Conservation (phyloP, 148 eudicot genomes). For the Heliosperma pusillum region DNA sequence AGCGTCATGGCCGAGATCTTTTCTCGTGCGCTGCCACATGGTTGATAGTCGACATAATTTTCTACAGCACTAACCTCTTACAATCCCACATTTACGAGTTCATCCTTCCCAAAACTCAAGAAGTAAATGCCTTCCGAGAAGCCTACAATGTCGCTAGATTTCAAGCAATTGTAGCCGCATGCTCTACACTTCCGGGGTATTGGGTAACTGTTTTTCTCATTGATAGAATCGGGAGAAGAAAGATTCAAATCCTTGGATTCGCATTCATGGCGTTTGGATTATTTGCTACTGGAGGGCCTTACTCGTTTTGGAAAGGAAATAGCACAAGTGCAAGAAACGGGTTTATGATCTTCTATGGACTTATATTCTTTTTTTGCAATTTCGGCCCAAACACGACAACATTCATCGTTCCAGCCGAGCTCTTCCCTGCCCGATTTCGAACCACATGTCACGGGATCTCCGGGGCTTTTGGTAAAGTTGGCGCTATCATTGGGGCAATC, state of each 20-base stretch:
- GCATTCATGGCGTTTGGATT: slow-evolving; percentile 33
- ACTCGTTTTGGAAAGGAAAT: slow-evolving; percentile 16
- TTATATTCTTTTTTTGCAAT: slow-evolving; percentile 62
- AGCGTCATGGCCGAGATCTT: slow-evolving; percentile 53
- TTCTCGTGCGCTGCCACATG: slow-evolving; percentile 45
- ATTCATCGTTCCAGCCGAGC: slow-evolving; percentile 66
- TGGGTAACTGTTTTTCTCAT: slow-evolving; percentile 47
- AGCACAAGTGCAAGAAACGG: neutral
- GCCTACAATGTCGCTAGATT: slow-evolving; percentile 38
- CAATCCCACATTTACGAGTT: slow-evolving; percentile 34
- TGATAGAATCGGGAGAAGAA: slow-evolving; percentile 51
- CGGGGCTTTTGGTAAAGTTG: slow-evolving; percentile 53
- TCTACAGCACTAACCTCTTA: slow-evolving; percentile 55
- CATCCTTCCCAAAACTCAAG: neutral
- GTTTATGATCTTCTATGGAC: slow-evolving; percentile 45
- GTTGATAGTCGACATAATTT: slow-evolving; percentile 51
- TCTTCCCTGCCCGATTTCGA: slow-evolving; percentile 59
- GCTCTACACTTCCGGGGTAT: slow-evolving; percentile 62
- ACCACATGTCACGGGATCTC: slow-evolving; percentile 65
- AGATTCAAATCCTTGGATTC: slow-evolving; percentile 53
- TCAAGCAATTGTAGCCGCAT: slow-evolving; percentile 46
- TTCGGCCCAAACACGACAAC: slow-evolving; percentile 73
- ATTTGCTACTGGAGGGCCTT: slow-evolving; percentile 39
- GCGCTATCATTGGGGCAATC: slow-evolving; percentile 51
- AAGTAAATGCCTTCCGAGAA: slow-evolving; percentile 29